Conservation (phyloP, 192 early-diverging fungal genomes). For the Coemansia umbellata region DNA sequence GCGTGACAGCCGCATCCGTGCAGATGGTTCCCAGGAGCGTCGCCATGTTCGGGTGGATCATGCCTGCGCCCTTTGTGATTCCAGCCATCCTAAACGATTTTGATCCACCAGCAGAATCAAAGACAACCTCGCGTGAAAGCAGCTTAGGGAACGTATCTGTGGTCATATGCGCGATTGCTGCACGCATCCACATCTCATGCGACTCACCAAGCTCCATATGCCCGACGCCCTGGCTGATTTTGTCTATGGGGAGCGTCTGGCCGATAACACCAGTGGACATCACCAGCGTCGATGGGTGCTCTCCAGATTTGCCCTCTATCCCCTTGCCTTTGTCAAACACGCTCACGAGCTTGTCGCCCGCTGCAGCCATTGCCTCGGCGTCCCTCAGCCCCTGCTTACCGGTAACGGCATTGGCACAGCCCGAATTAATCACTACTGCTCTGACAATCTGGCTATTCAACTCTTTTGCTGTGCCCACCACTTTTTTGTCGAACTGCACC, state of each 20-base stretch:
- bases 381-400: slow-evolving; percentile 78
- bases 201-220: slow-evolving; percentile 42
- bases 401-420: slow-evolving; percentile 96
- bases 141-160: slow-evolving; percentile 98
- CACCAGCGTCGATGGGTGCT: slow-evolving; percentile 54
- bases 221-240: slow-evolving; percentile 64
- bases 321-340: slow-evolving; percentile 5
- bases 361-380: slow-evolving; percentile 64
- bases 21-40: slow-evolving; percentile 85
- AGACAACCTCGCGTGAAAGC: slow-evolving; percentile 53
- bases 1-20: slow-evolving; percentile 73
- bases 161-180: slow-evolving; percentile 90
- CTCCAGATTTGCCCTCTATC: not conserved
- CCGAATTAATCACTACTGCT: slow-evolving; percentile 76
- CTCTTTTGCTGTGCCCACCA: slow-evolving; percentile 54
- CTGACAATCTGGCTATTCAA: slow-evolving; percentile 44
- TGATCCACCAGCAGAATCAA: slow-evolving; percentile 9
- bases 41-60: slow-evolving; percentile 99
- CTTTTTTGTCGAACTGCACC: slow-evolving; percentile 65
- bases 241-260: slow-evolving; percentile 79
- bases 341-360: slow-evolving; percentile 55
- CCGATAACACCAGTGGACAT: slow-evolving; percentile 99
- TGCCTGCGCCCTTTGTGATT: slow-evolving; percentile 94
- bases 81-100: slow-evolving; percentile 71
- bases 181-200: slow-evolving; percentile 76